Evolutionary conservation across 2,329 filamentous ascomycete genomes (phyloP), one percentile per base, ranked within the genome.

Genomic region (Allantophomopsis lycopodina): DNA sequence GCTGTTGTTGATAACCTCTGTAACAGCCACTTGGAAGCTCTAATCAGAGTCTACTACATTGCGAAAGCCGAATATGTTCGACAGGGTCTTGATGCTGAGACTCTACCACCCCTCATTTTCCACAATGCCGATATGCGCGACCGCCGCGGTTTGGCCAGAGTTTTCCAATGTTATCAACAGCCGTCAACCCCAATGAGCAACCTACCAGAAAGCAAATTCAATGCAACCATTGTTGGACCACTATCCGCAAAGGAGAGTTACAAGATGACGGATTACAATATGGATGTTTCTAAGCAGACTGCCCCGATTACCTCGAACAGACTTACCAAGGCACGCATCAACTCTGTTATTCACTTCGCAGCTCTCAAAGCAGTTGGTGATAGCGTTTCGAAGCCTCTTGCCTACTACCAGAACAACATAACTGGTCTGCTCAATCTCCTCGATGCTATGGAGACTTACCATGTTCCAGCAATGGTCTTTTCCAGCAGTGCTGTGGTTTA

Each of bases 401-500:
- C 69, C 42, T 82, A 82, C 56, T 82, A 81, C 56, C 65, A 66
- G 43, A 82, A 81, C 61, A 82, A 82, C 44, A 73, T 81, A 23
- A 70, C 68, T 48, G 77, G 76, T 0, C 59, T 81, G 5, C 63
- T 81, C 36, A 65, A 76, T 42, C 68, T 82, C 42, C 64, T 77
- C 21, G 57, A 63, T 14, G 61, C 69, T 4, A 64, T 81, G 35
- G 66, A 69, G 38, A 64, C 73, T 43, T 73, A 72, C 49, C 63
- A 67, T 28, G 76, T 81, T 56, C 77, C 74, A 48, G 77, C 70
- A 32, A 73, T 81, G 44, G 74, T 81, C 43, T 81, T 82, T 52
- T 79, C 73, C 1, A 79, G 74, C 0, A 80, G 76, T 0, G 77
- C 77, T 7, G 79, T 75, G 0, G 76, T 82, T 2, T 81, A 81